These are phyloP conservation scores for Acephala macrosclerotiorum DNA, from an alignment of 2,329 filamentous ascomycete genomes.

Conservation along the genomic window DNA sequence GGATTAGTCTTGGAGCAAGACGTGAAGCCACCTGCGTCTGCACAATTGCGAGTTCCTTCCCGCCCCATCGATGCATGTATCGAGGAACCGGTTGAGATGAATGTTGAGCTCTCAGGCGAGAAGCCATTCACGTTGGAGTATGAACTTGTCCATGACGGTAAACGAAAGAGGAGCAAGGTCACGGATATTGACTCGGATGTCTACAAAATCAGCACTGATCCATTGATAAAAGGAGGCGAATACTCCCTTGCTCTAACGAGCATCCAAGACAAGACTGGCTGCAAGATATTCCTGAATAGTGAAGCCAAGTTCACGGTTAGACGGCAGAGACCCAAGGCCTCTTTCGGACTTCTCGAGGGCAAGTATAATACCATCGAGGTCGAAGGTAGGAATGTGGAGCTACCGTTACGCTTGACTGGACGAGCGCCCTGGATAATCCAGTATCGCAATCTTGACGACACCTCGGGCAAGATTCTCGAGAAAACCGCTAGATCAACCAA, in stretches of 20 bases:
- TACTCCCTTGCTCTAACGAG: slow-evolving; percentile 87
- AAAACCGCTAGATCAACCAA: slow-evolving; percentile 62
- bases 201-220: slow-evolving; percentile 78
- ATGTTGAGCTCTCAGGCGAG: slow-evolving; percentile 80
- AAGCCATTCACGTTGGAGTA: slow-evolving; percentile 90
- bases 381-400: slow-evolving; percentile 74
- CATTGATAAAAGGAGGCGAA: slow-evolving; percentile 82
- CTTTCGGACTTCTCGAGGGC: slow-evolving; percentile 86
- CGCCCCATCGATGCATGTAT: slow-evolving; percentile 76
- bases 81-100: slow-evolving; percentile 78
- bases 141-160: slow-evolving; percentile 89
- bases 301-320: slow-evolving; percentile 86
- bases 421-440: slow-evolving; percentile 83
- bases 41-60: slow-evolving; percentile 67
- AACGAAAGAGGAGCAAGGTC: slow-evolving; percentile 73
- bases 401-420: slow-evolving; percentile 87
- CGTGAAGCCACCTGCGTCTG: slow-evolving; percentile 91
- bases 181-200: slow-evolving; percentile 67
- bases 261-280: slow-evolving; percentile 85
- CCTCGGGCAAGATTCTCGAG: slow-evolving; percentile 54
- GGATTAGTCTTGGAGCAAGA: slow-evolving; percentile 79
- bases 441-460: slow-evolving; percentile 72
- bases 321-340: slow-evolving; percentile 84
- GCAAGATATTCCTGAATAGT: slow-evolving; percentile 85
- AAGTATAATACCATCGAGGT: slow-evolving; percentile 78